Conservation (phyloP, 2,329 filamentous ascomycete species). For the Monascus ruber region DNA sequence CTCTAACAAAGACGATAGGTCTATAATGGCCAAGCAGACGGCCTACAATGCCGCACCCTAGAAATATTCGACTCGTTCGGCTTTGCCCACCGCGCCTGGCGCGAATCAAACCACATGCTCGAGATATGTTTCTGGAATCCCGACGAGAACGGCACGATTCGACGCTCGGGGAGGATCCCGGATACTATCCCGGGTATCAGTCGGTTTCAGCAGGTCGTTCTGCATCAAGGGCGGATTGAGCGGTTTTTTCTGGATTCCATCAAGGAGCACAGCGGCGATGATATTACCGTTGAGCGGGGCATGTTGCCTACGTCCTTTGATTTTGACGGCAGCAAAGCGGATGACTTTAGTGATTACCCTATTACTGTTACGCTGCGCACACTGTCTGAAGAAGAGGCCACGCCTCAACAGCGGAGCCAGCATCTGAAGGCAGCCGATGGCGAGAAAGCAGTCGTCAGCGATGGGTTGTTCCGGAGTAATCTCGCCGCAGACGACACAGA, state of each 20-base stretch:
- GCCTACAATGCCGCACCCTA: conserved; percentile 53
- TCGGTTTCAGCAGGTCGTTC: conserved; percentile 52
- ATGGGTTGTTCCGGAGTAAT: conserved; percentile 52
- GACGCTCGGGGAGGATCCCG: conserved; percentile 48
- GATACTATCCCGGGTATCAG: conserved; percentile 53
- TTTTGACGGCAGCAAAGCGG: conserved; percentile 41
- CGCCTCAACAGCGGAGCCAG: conserved; percentile 34
- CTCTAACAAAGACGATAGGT: conserved; percentile 1
- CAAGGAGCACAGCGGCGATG: conserved; percentile 35
- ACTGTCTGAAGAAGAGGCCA: conserved; percentile 47
- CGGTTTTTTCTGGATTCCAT: conserved; percentile 54
- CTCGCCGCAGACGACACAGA: conserved; percentile 47
- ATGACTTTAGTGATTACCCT: conserved; percentile 44
- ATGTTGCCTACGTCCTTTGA: conserved; percentile 46
- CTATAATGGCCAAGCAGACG: conserved; percentile 37
- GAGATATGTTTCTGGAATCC: conserved; percentile 36
- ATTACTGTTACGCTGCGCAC: conserved; percentile 49
- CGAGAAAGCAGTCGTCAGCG: conserved; percentile 12
- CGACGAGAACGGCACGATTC: conserved; percentile 45
- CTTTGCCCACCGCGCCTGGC: conserved; percentile 50
- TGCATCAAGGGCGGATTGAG: conserved; percentile 63
- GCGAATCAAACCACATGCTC: conserved; percentile 15
- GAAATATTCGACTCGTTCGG: conserved; percentile 66
- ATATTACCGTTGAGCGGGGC: conserved; percentile 48
- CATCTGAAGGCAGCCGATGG: conserved; percentile 16